A percentile compares a stretch with the other conserved stretches of the same genome.
Evolutionary conservation across 2,329 filamentous ascomycete species (phyloP).

Genomic region (Elsinoe australis): DNA sequence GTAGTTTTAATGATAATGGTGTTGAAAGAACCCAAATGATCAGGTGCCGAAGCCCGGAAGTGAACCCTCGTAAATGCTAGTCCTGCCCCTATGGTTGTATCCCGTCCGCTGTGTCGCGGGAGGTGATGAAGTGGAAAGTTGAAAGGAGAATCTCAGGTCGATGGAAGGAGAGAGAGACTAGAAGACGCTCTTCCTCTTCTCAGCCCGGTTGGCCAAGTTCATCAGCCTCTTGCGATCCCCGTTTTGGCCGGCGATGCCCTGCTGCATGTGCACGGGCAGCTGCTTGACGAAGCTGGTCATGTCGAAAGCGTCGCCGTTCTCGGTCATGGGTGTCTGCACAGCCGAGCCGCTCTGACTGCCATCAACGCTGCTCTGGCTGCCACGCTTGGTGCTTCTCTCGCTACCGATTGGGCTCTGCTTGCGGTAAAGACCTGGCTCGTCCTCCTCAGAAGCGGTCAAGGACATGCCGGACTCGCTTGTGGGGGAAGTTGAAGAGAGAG

Average conservation of each 20-base stretch:
- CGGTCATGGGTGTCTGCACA: constrained; percentile 56
- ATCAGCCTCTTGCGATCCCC: constrained; percentile 63
- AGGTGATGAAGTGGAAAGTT: neutral
- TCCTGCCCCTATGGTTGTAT: neutral
- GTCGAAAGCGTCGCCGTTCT: constrained; percentile 24
- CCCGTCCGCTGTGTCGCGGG: neutral
- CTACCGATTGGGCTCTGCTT: constrained; percentile 35
- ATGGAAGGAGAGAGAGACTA: neutral
- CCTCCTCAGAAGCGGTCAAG: constrained; percentile 62
- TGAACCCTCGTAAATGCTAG: neutral
- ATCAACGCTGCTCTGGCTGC: constrained; percentile 29
- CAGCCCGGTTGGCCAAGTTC: constrained; percentile 76
- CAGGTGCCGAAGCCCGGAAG: too few relatives aligned
- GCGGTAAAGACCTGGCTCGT: constrained; percentile 61
- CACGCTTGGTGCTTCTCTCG: constrained; percentile 33
- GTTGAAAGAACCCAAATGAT: too few relatives aligned
- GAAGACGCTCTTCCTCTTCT: constrained; percentile 69
- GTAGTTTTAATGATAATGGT: neutral
- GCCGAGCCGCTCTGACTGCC: constrained; percentile 30
- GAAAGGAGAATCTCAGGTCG: neutral
- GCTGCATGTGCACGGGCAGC: constrained; percentile 28
- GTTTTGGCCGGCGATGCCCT: constrained; percentile 14
- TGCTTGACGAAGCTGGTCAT: constrained; percentile 26
- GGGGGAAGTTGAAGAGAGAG: constrained; percentile 55
- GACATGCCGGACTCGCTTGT: constrained; percentile 71